Percentiles rank a stretch among this genome's conserved stretches.
These are phyloP conservation scores for Cantharellus anzutake DNA, from an alignment of 768 basidiomycete genomes.

Conservation along the genomic window DNA sequence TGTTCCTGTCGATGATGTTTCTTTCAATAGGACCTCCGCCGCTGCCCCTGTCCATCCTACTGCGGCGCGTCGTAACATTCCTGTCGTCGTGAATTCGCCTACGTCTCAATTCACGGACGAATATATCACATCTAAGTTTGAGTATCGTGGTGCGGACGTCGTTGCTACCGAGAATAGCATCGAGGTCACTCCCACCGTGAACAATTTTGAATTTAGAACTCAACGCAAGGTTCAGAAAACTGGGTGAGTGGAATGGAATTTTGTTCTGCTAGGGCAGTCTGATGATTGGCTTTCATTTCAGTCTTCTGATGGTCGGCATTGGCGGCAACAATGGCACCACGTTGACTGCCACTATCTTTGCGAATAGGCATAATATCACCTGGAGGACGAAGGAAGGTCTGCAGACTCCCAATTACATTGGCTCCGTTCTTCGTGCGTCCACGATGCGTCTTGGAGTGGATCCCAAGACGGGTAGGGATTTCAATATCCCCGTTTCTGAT, in stretches of 20 bases:
- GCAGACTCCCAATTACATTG: slow-evolving; percentile 95
- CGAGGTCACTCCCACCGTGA: slow-evolving; percentile 61
- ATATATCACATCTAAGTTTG: slow-evolving; percentile 64
- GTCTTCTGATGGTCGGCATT: slow-evolving; percentile 90
- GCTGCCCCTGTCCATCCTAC: slow-evolving; percentile 59
- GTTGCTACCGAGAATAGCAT: slow-evolving; percentile 39
- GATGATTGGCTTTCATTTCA: slow-evolving; percentile 18
- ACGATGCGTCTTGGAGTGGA: slow-evolving; percentile 85
- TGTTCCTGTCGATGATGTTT: neutral
- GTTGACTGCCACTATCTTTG: slow-evolving; percentile 82
- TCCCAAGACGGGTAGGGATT: slow-evolving; percentile 61
- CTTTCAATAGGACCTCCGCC: neutral
- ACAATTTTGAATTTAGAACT: slow-evolving; percentile 83
- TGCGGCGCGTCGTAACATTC: slow-evolving; percentile 53
- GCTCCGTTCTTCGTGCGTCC: slow-evolving; percentile 87
- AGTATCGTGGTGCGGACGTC: slow-evolving; percentile 61
- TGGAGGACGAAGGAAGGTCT: slow-evolving; percentile 89
- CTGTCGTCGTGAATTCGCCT: slow-evolving; percentile 65
- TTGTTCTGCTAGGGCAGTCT: slow-evolving; percentile 1
- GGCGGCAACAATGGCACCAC: slow-evolving; percentile 98
- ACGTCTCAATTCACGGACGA: slow-evolving; percentile 67
- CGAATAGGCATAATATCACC: slow-evolving; percentile 83
- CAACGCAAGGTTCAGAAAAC: slow-evolving; percentile 70
- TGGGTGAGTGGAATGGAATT: slow-evolving; percentile 38
- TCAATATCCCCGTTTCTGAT: slow-evolving; percentile 81